These are phyloP conservation scores for Leishmania tropica DNA, from an alignment of 208 protist species.

Conservation along the genomic window DNA sequence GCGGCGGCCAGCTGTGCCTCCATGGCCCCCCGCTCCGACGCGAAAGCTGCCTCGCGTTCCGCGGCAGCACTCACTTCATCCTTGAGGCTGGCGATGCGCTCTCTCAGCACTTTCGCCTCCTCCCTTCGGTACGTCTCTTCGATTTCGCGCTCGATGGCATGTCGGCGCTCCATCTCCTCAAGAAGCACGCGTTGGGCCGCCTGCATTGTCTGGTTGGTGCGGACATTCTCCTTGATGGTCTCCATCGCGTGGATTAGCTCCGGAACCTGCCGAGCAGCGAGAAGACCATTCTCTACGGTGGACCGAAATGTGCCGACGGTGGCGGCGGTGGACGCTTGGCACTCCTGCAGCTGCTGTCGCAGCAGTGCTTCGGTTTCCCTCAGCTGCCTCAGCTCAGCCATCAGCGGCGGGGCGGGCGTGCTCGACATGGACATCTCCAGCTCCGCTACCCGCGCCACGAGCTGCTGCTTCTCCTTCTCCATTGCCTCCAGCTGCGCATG, in stretches of 20 bases:
- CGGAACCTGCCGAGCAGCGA: slow-evolving; percentile 24
- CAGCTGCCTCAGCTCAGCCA: slow-evolving; percentile 65
- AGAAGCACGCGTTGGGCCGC: slow-evolving; percentile 29
- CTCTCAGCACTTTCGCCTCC: slow-evolving; percentile 25
- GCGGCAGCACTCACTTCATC: slow-evolving; percentile 23
- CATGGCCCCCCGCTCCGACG: slow-evolving; percentile 18
- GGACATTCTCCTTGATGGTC: slow-evolving; percentile 34
- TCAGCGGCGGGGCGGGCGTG: slow-evolving; percentile 42
- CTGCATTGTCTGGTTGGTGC: slow-evolving; percentile 14
- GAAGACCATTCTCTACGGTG: slow-evolving; percentile 34
- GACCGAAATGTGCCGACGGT: slow-evolving; percentile 26
- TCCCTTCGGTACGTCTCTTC: slow-evolving; percentile 19
- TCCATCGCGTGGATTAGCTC: slow-evolving; percentile 30
- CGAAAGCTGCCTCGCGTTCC: slow-evolving; percentile 20
- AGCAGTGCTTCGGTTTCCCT: slow-evolving; percentile 55
- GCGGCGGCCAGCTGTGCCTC: slow-evolving; percentile 22
- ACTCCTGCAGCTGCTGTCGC: slow-evolving; percentile 41
- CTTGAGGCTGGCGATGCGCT: slow-evolving; percentile 20
- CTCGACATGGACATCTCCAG: slow-evolving; percentile 39
- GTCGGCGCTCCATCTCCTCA: slow-evolving; percentile 28
- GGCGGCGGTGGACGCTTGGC: slow-evolving; percentile 32
- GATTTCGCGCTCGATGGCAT: slow-evolving; percentile 29
- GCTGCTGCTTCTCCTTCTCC: slow-evolving; percentile 41
- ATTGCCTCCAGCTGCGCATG: slow-evolving; percentile 57
- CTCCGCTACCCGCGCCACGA: slow-evolving; percentile 43